These are phyloP conservation scores for Debaryomyces tyrocola DNA, from an alignment of 805 yeast genomes.

Conservation along the genomic window DNA sequence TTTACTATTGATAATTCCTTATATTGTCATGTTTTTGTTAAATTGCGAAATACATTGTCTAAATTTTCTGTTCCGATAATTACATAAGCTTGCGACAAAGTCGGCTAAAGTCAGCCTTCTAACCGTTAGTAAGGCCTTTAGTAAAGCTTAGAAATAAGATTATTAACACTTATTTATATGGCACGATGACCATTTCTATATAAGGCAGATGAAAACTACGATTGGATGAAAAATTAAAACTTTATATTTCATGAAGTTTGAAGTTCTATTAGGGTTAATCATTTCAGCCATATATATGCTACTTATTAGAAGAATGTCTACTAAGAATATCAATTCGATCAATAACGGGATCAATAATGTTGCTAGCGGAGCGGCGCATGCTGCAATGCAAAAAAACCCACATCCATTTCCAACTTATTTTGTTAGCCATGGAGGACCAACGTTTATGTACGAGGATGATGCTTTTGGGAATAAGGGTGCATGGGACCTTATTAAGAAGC, in stretches of 20 bases:
- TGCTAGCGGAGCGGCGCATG: not conserved
- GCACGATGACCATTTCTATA: no score
- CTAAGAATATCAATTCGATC: not conserved
- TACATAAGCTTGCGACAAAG: not conserved
- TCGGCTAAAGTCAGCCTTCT: not conserved
- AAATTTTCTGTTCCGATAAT: not conserved
- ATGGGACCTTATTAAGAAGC: constrained; percentile 44
- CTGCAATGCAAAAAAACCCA: constrained; percentile 9
- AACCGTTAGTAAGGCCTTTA: not conserved
- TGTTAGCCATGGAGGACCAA: constrained; percentile 84
- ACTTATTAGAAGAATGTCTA: not conserved
- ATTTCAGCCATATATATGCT: not conserved
- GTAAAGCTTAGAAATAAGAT: not conserved
- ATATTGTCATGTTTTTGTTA: constrained; percentile 1
- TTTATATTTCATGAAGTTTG: not conserved
- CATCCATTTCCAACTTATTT: constrained; percentile 59
- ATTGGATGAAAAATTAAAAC: no score
- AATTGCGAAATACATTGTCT: constrained; percentile 4
- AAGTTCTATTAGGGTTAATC: not conserved
- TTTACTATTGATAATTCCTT: not conserved
- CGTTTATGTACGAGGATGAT: constrained; percentile 59
- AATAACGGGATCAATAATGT: no score
- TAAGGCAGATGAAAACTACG: no score
- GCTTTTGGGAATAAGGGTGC: constrained; percentile 63
- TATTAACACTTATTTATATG: no score